Evolutionary conservation across 2,329 filamentous ascomycete species (phyloP), one percentile per base, ranked within the genome.

Genomic region (Arthroderma sp.): DNA sequence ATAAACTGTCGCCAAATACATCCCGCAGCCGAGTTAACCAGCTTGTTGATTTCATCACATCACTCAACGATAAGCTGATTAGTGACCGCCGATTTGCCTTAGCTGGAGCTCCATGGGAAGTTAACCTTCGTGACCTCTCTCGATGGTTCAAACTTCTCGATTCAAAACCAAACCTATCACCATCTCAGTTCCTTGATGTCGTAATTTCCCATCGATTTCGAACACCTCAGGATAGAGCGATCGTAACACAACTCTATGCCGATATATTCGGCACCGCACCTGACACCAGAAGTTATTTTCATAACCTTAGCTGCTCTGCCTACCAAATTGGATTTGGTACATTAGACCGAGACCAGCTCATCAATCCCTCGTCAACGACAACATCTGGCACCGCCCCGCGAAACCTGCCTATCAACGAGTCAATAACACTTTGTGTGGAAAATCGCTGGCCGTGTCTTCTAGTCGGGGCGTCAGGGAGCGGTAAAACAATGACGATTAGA

Each of bases 181-280:
- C 74, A 28, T 77, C 77, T 40, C 83, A 94, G 58, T 94, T 93
- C 61, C 70, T 94, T 10, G 76, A 86, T 49, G 74, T 91, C 10
- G 73, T 94, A 39, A 85, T 96, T 50, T 74, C 78, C n/a, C 86
- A 94, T 53, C 80, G 91, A 41, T 96, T 98, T 62, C 80, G 93
- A 46, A 80, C 75, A 1, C 61, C 73, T 4, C 69, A 68, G 31
- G 91, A 98, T 58, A 76, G 81, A 47, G 58, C 66, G 4, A 67
- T 78, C 45, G 74, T 94, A 2, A 69, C 75, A 40, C 69, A 70
- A 27, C 64, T 94, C 0, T 94, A 88, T 51, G 59, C 70, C 4
- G 61, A 71, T n/a, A 64, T 79, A 1, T 87, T 91, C 53, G 73
- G 68, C 8, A 60, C 65, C 8, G 53, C 59, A 6, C 6, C 73